Conservation (phyloP, 2,329 filamentous ascomycete species). For the Botrytis aclada region DNA sequence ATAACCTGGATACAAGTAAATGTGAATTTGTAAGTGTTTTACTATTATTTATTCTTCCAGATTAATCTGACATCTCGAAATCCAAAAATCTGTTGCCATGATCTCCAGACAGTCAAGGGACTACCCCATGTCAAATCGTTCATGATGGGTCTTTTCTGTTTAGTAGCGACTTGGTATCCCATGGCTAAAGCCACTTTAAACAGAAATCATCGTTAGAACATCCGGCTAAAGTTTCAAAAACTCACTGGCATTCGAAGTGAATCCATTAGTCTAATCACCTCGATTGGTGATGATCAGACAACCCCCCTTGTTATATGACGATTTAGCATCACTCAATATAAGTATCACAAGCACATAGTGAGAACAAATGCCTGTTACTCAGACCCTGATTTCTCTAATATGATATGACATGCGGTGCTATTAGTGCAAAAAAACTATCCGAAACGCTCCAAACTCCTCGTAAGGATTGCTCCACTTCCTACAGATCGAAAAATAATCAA, state of each 20-base stretch:
- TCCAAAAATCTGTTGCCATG: neutral
- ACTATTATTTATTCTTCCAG: neutral
- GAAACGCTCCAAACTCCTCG: neutral
- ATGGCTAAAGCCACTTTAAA: neutral
- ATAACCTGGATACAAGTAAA: neutral
- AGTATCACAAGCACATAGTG: neutral
- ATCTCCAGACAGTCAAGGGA: neutral
- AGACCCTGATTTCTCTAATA: neutral
- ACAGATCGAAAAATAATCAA: neutral
- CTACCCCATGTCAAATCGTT: neutral
- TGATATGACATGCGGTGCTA: neutral
- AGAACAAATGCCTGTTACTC: neutral
- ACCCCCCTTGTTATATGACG: neutral
- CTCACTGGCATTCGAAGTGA: too few species aligned
- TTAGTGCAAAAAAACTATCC: slow-evolving; percentile 12
- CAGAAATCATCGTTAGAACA: neutral
- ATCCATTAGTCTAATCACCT: neutral
- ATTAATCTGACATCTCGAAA: neutral
- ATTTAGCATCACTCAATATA: neutral
- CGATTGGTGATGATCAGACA: neutral
- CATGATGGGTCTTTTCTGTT: neutral
- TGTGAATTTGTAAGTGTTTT: neutral
- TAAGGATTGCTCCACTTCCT: slow-evolving; percentile 11
- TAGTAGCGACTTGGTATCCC: neutral
- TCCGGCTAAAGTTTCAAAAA: neutral